Base-by-base conservation (phyloP, 805 yeast species). In the Candida palmyrensis region DNA sequence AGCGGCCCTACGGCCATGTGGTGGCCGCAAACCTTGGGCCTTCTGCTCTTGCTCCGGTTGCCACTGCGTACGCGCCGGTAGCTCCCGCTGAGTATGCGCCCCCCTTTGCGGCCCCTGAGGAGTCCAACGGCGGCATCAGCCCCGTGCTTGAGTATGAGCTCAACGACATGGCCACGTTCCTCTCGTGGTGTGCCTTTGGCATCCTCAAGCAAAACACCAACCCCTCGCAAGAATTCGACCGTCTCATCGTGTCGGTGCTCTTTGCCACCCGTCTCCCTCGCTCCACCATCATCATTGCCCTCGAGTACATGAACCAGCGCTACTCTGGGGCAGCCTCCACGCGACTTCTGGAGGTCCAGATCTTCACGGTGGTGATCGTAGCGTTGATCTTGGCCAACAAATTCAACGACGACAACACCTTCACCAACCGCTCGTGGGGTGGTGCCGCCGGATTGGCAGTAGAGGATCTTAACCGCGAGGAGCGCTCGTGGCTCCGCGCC, bases 401-500 rank as follows among this genome's bases (percentile, higher is more conserved):
- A 62, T 86, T 87, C 57, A 87, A 89, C 54, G 97, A 90, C 60
- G 98, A 90, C 63, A 88, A 90, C 62, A 90, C 97, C 18, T 90
- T 90, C 54, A 87, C 95, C 40, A 90, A 90, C 62, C 80, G 79
- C 50, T 86, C 96, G 6, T 90, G 98, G 98, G 75, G 87, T 26
- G 88, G 87, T 41, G 97, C 97, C n/a, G 84, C 96, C 4, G 94
- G 94, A 13, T 71, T 90, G 41, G 59, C 75, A 5, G 67, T 85
- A 30, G 50, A 51, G 2, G 58, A 71, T 22, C 69, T 90, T 41
- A 87, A 89, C 49, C 48, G 53, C 12, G 62, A 76, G 40, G 98
- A 90, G 63, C 73, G 73, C 34, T 66, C 62, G 28, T 90, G 94
- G 90, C 68, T 86, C 39, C 47, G 52, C 7, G 65, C 67, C 21